These are phyloP conservation scores for Vanrija sp. DNA, from an alignment of 1,284 basidiomycete genomes.

Conservation along the genomic window DNA sequence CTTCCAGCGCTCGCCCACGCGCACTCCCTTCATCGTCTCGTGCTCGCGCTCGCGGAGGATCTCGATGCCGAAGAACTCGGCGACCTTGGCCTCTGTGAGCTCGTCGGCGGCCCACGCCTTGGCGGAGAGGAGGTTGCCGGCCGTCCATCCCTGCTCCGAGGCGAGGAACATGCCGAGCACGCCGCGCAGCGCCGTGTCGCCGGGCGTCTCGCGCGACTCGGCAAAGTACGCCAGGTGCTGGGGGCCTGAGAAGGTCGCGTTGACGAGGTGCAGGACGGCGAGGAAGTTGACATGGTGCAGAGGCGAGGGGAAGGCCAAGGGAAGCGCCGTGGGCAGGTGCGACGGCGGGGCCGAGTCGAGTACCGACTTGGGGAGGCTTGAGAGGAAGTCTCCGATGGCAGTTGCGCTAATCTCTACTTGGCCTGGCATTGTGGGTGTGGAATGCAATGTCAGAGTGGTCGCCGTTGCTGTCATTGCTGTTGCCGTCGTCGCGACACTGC, in stretches of 20 bases:
- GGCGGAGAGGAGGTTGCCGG: constrained; percentile 19
- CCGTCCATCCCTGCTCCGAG: constrained; percentile 24
- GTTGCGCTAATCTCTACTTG: constrained; percentile 2
- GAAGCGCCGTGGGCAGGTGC: constrained; percentile 28
- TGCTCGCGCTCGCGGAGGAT: constrained; percentile 31
- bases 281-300: constrained; percentile 34
- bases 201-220: constrained; percentile 8
- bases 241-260: constrained; percentile 17
- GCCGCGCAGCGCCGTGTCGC: constrained; percentile 28
- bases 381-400: constrained; percentile 14
- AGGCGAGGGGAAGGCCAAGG: constrained; percentile 31
- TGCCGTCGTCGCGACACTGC: too few relatives aligned
- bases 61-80: constrained; percentile 30
- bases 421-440: too few relatives aligned
- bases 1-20: constrained; percentile 28
- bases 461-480: too few relatives aligned
- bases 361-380: constrained; percentile 5
- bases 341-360: constrained; percentile 17
- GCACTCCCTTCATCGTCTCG: constrained; percentile 28
- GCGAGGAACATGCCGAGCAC: constrained; percentile 32
- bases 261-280: constrained; percentile 24
- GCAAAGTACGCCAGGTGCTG: constrained; percentile 22
- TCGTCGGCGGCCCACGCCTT: constrained; percentile 19
- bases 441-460: too few relatives aligned
- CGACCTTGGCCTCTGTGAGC: constrained; percentile 20